Evolutionary conservation across 1,284 basidiomycete genomes (phyloP).

Genomic region (Leucoagaricus sp.): DNA sequence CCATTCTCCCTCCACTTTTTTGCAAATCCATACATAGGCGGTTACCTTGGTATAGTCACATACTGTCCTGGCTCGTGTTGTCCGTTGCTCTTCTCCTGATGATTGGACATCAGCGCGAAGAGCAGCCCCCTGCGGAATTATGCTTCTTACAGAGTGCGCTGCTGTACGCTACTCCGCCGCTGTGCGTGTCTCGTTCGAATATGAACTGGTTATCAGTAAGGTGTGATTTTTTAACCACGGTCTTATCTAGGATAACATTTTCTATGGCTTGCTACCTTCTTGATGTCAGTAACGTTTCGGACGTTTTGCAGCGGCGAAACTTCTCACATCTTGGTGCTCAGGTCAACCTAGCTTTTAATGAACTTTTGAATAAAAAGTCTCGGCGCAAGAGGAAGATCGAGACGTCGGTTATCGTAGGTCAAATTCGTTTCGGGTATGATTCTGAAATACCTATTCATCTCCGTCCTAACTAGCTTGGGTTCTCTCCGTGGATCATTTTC

Average conservation of each 20-base stretch:
- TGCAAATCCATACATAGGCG: conserved; percentile 4
- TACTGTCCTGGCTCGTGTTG: conserved; percentile 9
- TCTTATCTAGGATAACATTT: conserved; percentile 5
- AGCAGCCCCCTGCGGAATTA: not conserved
- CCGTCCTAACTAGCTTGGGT: not conserved
- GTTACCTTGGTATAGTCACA: conserved; percentile 10
- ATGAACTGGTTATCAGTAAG: not conserved
- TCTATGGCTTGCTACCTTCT: conserved; percentile 14
- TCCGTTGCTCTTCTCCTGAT: not conserved
- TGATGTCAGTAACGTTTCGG: conserved; percentile 8
- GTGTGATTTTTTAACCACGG: not conserved
- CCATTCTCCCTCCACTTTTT: conserved; percentile 5
- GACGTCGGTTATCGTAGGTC: conserved; percentile 7
- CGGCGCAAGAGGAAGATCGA: not conserved
- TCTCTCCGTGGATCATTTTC: conserved; percentile 9
- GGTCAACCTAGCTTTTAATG: conserved; percentile 4
- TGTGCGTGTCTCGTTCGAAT: not conserved
- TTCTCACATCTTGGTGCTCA: too few relatives aligned
- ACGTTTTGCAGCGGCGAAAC: too few relatives aligned
- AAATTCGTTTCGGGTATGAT: not conserved
- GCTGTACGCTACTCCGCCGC: conserved; percentile 10
- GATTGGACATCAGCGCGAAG: conserved; percentile 7
- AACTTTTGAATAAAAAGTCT: not conserved
- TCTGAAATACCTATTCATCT: too few relatives aligned
- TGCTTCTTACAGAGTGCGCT: conserved; percentile 12